phyloP scores from a whole-genome alignment of 192 early-diverging fungal genomes.

The Podila horticola region DNA sequence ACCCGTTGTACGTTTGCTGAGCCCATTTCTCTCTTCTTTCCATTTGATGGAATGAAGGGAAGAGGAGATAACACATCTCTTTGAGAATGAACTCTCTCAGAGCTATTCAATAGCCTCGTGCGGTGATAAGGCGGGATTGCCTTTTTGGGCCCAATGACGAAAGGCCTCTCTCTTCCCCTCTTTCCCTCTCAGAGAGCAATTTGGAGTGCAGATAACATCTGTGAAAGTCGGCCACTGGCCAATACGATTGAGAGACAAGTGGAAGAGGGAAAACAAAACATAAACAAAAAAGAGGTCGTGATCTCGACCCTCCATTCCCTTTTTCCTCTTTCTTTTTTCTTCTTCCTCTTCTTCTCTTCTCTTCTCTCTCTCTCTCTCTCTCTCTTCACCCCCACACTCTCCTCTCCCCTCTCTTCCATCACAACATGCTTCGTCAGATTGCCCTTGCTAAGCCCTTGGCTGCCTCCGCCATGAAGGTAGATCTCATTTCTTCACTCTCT shows the following conservation, averaged over 20 bases:
- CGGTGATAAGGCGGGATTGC: constrained; percentile 5
- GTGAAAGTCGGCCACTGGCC: background rate
- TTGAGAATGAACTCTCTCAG: no score
- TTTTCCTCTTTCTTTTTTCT: background rate
- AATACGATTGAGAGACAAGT: no score
- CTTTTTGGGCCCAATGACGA: constrained; percentile 1
- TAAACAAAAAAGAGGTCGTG: background rate
- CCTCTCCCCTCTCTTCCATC: constrained; percentile 5
- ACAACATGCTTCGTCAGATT: constrained; percentile 44
- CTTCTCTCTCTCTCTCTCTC: constrained; percentile 3
- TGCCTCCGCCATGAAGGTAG: constrained; percentile 43
- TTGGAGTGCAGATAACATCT: background rate
- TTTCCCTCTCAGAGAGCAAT: background rate
- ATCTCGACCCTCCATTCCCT: background rate
- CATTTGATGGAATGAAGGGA: background rate
- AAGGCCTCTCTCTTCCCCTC: background rate
- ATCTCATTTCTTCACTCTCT: background rate
- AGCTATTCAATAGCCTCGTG: no score
- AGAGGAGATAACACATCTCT: background rate
- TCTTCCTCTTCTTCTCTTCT: constrained; percentile 2
- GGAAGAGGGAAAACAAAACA: constrained; percentile 1
- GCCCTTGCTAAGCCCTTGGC: constrained; percentile 45
- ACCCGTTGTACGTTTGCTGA: no score
- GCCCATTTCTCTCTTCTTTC: background rate
- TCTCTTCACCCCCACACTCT: constrained; percentile 1